Evolutionary conservation across 2,329 filamentous ascomycete genomes (phyloP).

Genomic region (Geosmithia flava): DNA sequence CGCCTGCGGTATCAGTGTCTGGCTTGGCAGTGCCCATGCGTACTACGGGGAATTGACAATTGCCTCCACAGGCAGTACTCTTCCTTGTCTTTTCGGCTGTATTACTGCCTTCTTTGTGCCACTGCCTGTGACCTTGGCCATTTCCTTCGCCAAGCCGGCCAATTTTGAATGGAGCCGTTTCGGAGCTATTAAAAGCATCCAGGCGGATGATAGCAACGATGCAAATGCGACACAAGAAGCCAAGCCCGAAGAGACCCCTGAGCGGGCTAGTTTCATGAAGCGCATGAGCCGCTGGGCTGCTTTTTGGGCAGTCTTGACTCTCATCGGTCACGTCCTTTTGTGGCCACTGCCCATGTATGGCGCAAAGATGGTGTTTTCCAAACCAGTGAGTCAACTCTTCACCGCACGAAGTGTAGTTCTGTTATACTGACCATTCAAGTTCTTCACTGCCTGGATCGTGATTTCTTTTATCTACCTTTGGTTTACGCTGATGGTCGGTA

Average conservation of each 20-base stretch:
- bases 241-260: background rate
- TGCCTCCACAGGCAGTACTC: constrained; percentile 29
- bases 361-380: constrained; percentile 49
- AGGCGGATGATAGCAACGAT: constrained; percentile 2
- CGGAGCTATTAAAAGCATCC: constrained; percentile 28
- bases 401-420: background rate
- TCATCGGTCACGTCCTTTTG: constrained; percentile 60
- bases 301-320: constrained; percentile 24
- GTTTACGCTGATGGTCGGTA: constrained; percentile 63
- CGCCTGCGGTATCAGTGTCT: constrained; percentile 35
- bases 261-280: constrained; percentile 20
- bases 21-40: constrained; percentile 33
- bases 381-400: background rate
- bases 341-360: constrained; percentile 95
- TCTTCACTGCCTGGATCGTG: constrained; percentile 65
- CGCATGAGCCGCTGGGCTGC: constrained; percentile 36
- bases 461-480: constrained; percentile 40
- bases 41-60: constrained; percentile 35
- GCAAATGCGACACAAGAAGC: background rate
- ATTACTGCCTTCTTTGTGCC: constrained; percentile 33
- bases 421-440: constrained; percentile 15
- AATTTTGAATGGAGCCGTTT: constrained; percentile 54
- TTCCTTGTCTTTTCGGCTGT: constrained; percentile 37
- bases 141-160: constrained; percentile 30
- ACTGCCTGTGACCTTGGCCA: constrained; percentile 26